A percentile compares a stretch with the other conserved stretches of the same genome.
phyloP scores from a whole-genome alignment of 140 eudicot species.

The Ambrosia hybrid region DNA sequence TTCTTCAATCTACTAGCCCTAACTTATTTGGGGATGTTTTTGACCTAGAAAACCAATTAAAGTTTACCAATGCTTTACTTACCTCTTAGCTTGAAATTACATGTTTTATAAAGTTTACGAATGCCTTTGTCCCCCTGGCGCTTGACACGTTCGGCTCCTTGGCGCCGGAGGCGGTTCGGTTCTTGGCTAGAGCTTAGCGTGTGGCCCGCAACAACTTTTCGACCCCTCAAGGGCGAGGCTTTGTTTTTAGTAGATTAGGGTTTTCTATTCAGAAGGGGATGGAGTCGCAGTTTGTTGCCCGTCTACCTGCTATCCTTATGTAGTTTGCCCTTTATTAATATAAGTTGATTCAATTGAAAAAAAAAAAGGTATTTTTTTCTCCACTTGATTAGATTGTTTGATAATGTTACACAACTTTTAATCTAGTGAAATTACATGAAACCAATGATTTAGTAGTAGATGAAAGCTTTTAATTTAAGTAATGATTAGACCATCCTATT shows the following conservation, averaged over 20 bases:
- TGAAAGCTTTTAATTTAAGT: background rate
- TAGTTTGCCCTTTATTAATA: too few species aligned
- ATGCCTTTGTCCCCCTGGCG: too few species aligned
- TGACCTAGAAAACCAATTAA: slow-evolving; percentile 8
- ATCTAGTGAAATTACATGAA: background rate
- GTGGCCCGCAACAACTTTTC: too few species aligned
- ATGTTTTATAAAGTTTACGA: background rate
- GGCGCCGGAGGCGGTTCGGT: too few species aligned
- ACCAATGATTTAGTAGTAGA: background rate
- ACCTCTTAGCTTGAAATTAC: background rate
- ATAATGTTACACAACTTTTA: background rate
- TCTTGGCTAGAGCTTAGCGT: too few species aligned
- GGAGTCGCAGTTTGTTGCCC: too few species aligned
- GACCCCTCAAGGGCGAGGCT: too few species aligned
- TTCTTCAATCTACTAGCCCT: slow-evolving; percentile 7
- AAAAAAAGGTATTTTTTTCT: background rate
- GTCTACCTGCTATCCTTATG: too few species aligned
- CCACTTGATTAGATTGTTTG: background rate
- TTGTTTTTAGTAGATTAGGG: too few species aligned
- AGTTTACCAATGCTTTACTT: background rate
- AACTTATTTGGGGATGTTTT: background rate
- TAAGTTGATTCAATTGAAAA: too few species aligned
- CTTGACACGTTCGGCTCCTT: too few species aligned
- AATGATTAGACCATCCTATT: background rate
- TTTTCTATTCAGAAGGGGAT: too few species aligned